Evolutionary conservation across 768 basidiomycete species (phyloP), one percentile per base, ranked within the genome.

Genomic region (Macrolepiota fuliginosa): DNA sequence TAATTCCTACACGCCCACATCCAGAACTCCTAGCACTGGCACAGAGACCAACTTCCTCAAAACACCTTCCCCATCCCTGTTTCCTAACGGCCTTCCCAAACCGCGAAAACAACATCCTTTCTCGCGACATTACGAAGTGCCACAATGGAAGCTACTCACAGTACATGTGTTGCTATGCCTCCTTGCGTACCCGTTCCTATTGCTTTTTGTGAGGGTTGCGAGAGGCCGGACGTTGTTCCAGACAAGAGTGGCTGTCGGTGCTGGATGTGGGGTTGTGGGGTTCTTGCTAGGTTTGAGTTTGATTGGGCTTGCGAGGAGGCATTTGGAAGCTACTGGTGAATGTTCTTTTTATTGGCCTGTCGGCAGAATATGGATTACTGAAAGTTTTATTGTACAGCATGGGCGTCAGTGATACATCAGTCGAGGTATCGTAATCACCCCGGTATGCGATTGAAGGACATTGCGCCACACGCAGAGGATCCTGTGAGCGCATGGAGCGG

Each of bases 381-480:
- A 27, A 1, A 54, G 58, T 37, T 51, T 57, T 19, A 46, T 35
- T 40, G 29, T 32, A 32, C 29, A 80, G 78, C 76, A 2, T 80
- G 79, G 78, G 78, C 78, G 3, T 79, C 78, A 3, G 64, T 80
- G 11, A 78, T 80, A 13, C 77, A 80, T 50, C 76, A 76, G 62
- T 78, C 77, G 27, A 69, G 68, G 19, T 65, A 68, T 54, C 61
- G 54, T 29, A 61, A 63, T 17, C 51, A 49, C 36, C 71, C 75
- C 7, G 78, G 79, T 15, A 67, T 79, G 13, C 64, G 71, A 36
- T 45, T 80, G 32, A 32, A 32, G 29, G 29, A 32, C 7, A 32
- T 32, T 32, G 29, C 29, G 3, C 29, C 29, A 32, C 29, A 32
- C 7, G 29, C 29, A 7, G 29, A 32, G 29, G 29, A 32, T 32